Percentiles rank a stretch among this genome's conserved stretches.
phyloP scores from a whole-genome alignment of 2,329 filamentous ascomycete species.

The Alternaria ethzedia region DNA sequence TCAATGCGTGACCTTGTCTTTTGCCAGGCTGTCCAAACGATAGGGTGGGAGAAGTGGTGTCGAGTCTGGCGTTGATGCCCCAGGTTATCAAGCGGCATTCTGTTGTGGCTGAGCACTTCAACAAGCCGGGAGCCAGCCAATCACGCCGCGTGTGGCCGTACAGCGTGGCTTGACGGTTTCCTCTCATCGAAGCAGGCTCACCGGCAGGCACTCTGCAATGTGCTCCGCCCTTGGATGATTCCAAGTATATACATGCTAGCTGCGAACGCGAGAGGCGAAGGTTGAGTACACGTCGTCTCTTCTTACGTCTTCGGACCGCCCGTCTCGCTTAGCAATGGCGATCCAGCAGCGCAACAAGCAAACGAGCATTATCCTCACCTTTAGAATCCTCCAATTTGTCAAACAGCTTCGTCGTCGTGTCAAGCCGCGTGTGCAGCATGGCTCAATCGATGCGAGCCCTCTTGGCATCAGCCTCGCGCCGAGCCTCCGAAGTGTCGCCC shows the following conservation, averaged over 20 bases:
- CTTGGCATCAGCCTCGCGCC: slow-evolving; percentile 32
- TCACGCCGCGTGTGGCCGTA: slow-evolving; percentile 24
- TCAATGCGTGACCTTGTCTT: slow-evolving; percentile 23
- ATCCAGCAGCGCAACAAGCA: slow-evolving; percentile 33
- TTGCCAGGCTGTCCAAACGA: slow-evolving; percentile 14
- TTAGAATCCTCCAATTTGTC: slow-evolving; percentile 49
- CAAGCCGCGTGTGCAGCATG: slow-evolving; percentile 36
- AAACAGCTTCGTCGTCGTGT: slow-evolving; percentile 47
- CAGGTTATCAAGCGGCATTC: slow-evolving; percentile 7
- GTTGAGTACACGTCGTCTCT: slow-evolving; percentile 23
- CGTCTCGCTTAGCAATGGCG: slow-evolving; percentile 39
- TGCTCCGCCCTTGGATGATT: slow-evolving; percentile 29
- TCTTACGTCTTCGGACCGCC: slow-evolving; percentile 27
- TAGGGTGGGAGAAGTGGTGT: slow-evolving; percentile 24
- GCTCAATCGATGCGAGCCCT: slow-evolving; percentile 23
- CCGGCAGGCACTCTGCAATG: slow-evolving; percentile 36
- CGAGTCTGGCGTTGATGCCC: slow-evolving; percentile 14
- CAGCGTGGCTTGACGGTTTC: slow-evolving; percentile 20
- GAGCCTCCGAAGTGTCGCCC: slow-evolving; percentile 37
- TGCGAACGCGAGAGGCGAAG: slow-evolving; percentile 14
- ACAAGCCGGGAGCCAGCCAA: slow-evolving; percentile 14
- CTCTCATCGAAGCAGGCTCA: slow-evolving; percentile 23
- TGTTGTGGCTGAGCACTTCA: slow-evolving; percentile 20
- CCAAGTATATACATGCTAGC: slow-evolving; percentile 31
- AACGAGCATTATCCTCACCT: slow-evolving; percentile 44